Conservation (phyloP, 2,329 filamentous ascomycete genomes). For the Dactylonectria macrodidyma region DNA sequence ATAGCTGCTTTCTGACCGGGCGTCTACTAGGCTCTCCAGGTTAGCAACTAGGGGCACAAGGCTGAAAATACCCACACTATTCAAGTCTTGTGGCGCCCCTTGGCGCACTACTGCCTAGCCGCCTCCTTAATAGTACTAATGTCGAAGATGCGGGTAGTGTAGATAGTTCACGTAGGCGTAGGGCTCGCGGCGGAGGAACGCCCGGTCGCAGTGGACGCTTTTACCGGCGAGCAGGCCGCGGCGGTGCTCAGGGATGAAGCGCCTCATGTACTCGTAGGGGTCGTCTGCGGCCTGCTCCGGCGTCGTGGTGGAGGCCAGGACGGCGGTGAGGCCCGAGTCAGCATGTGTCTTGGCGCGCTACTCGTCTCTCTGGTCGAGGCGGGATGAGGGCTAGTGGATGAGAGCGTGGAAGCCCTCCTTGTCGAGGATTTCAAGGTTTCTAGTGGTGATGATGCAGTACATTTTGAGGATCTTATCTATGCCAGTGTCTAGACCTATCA, state of each 20-base stretch:
- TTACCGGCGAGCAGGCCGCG: slow-evolving; percentile 89
- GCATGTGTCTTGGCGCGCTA: slow-evolving; percentile 91
- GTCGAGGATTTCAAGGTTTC: slow-evolving; percentile 82
- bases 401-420: slow-evolving; percentile 83
- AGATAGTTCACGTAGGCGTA: slow-evolving; percentile 84
- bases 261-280: slow-evolving; percentile 84
- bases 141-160: slow-evolving; percentile 90
- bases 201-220: slow-evolving; percentile 90
- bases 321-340: slow-evolving; percentile 83
- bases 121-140: slow-evolving; percentile 95
- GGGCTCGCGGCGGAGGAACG: slow-evolving; percentile 82
- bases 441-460: slow-evolving; percentile 91
- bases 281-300: slow-evolving; percentile 79
- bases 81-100: slow-evolving; percentile 67
- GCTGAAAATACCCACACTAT: slow-evolving; percentile 83
- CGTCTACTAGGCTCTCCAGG: slow-evolving; percentile 94
- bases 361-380: slow-evolving; percentile 84
- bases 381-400: slow-evolving; percentile 79
- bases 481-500: slow-evolving; percentile 80
- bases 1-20: slow-evolving; percentile 56
- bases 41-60: slow-evolving; percentile 83
- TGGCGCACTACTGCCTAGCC: slow-evolving; percentile 80
- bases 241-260: slow-evolving; percentile 75
- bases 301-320: slow-evolving; percentile 79
- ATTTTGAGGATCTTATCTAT: slow-evolving; percentile 91